These are phyloP conservation scores for Fusarium sp. DNA, from an alignment of 2,329 filamentous ascomycete genomes.

Conservation along the genomic window DNA sequence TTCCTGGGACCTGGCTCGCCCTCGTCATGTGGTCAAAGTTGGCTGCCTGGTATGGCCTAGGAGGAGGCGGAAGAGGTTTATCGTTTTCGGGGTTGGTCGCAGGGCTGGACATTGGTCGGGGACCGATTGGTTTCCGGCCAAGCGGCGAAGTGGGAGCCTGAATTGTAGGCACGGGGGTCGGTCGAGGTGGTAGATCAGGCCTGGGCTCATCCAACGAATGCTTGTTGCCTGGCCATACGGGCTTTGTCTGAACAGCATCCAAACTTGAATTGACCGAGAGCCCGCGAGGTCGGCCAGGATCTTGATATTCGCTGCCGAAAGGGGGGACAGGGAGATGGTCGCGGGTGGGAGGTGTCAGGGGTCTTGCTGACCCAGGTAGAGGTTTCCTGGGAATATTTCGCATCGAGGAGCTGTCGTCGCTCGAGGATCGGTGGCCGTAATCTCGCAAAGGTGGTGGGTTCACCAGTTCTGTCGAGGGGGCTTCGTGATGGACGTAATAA, in stretches of 20 bases:
- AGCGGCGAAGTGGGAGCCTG: slow-evolving; percentile 34
- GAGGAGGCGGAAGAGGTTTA: slow-evolving; percentile 25
- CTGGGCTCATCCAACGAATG: slow-evolving; percentile 18
- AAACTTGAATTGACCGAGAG: slow-evolving; percentile 37
- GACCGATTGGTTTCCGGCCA: slow-evolving; percentile 47
- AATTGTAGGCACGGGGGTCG: slow-evolving; percentile 18
- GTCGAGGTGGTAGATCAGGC: slow-evolving; percentile 25
- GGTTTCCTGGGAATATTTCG: slow-evolving; percentile 66
- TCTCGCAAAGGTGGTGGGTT: slow-evolving; percentile 41
- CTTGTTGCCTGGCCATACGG: slow-evolving; percentile 22
- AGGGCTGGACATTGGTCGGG: slow-evolving; percentile 34
- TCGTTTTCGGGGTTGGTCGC: slow-evolving; percentile 3
- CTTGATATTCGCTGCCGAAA: slow-evolving; percentile 22
- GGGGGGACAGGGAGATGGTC: slow-evolving; percentile 33
- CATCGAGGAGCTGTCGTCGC: slow-evolving; percentile 56
- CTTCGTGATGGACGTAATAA: slow-evolving; percentile 85
- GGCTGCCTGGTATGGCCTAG: slow-evolving; percentile 10
- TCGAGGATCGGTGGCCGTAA: slow-evolving; percentile 54
- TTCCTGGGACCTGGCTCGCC: slow-evolving; percentile 8
- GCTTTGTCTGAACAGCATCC: slow-evolving; percentile 16
- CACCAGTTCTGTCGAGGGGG: slow-evolving; percentile 65
- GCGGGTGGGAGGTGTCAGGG: slow-evolving; percentile 42
- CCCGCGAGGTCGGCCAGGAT: slow-evolving; percentile 28
- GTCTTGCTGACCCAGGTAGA: slow-evolving; percentile 52
- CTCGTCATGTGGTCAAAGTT: slow-evolving; percentile 29